These are phyloP conservation scores for Magnolia kwangsiensis DNA, from an alignment of 164 flowering plant species.

Conservation along the genomic window DNA sequence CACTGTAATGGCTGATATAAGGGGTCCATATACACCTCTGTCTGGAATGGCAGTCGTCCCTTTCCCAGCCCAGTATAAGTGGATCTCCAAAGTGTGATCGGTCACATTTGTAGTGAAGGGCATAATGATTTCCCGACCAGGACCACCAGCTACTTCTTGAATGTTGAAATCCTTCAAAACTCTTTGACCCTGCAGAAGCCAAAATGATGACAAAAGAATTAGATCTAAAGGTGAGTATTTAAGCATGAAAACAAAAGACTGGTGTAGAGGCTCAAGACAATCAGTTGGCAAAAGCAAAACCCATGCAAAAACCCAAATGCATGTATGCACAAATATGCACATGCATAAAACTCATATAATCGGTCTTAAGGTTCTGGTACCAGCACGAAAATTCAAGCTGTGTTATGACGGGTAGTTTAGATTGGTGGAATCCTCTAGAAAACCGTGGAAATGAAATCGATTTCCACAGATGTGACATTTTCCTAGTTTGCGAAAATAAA, in stretches of 20 bases:
- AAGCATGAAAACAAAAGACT: not conserved
- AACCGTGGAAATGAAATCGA: too few species aligned
- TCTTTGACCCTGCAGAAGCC: conserved; percentile 24
- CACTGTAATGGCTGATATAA: conserved; percentile 73
- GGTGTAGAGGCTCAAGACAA: not conserved
- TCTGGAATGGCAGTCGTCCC: conserved; percentile 64
- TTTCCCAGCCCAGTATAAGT: conserved; percentile 72
- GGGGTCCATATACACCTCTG: conserved; percentile 78
- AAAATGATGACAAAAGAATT: not conserved
- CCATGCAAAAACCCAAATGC: not conserved
- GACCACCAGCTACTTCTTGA: conserved; percentile 34
- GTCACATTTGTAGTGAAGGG: conserved; percentile 20
- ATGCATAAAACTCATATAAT: not conserved
- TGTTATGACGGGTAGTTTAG: not conserved
- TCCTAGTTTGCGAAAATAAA: too few species aligned
- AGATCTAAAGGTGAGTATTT: too few species aligned
- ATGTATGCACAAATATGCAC: not conserved
- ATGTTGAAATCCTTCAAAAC: conserved; percentile 45
- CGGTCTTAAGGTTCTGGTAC: not conserved
- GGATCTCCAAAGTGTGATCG: conserved; percentile 56
- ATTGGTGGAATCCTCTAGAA: too few species aligned
- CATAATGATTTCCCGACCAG: conserved; percentile 16
- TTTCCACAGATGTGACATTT: too few species aligned
- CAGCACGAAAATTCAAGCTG: not conserved
- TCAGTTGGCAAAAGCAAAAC: not conserved